Evolutionary conservation across 495 filamentous ascomycete genomes (phyloP), one percentile per base, ranked within the genome.

Genomic region (Tuber melanosporum): DNA sequence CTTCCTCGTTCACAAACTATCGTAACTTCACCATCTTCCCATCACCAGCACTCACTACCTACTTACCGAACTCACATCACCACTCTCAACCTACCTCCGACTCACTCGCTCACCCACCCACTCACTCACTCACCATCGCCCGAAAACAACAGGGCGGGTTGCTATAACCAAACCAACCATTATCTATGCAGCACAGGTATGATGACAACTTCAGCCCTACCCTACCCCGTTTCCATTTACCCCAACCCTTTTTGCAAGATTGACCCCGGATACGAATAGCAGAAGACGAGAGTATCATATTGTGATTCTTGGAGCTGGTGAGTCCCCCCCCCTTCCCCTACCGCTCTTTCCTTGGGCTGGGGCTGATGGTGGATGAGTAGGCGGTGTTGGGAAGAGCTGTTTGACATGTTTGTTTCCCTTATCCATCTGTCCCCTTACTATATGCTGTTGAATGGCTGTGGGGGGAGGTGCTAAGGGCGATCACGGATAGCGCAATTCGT

Each of bases 341-440:
- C 70, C 15, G 7, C 57, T 36, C 73, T 72, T 75, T 75, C 41
- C 69, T 47, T 76, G 75, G 39, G 71, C 71, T 62, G 15, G 36
- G 69, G 22, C 47, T 45, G 46, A 74, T 66, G 57, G 69, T 52
- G 45, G 70, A 75, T 78, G 62, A 71, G 47, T 81, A 96, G 94
- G 95, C 85, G 95, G 95, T 82, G 95, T 99, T 79, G 95, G 95
- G 76, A 99, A 99, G 86, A 97, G 94, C 84, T 98, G 95, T 88
- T 88, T 98, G 80, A 98, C 95, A 86, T 95, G 95, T 98, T 89
- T 80, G 88, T 86, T 75, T 76, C 76, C 78, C 82, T n/a, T 71
- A 75, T 73, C 74, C 74, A 76, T 80, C 78, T 78, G 26, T 62
- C 52, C 52, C 52, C 77, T 80, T 20, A 81, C 75, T 73, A 73